phyloP scores from a whole-genome alignment of 345 rosid species.

The Microcos paniculata region DNA sequence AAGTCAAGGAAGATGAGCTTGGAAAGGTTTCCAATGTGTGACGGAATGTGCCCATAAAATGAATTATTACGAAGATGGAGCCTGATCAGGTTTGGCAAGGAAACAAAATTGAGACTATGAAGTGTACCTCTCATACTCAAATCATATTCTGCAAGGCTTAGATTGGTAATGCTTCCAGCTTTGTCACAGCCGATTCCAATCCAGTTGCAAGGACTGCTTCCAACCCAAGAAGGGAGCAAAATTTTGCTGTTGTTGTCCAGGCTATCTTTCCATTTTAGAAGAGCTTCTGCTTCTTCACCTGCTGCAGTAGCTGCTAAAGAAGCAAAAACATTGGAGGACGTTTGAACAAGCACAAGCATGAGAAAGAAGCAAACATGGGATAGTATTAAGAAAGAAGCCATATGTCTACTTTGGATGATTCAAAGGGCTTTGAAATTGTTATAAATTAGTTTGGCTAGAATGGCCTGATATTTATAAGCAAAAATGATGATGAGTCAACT shows the following conservation, averaged over 20 bases:
- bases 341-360: too few relatives aligned
- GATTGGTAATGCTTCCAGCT: not conserved
- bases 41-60: constrained; percentile 25
- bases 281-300: too few relatives aligned
- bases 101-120: constrained; percentile 15
- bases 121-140: constrained; percentile 21
- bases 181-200: constrained; percentile 14
- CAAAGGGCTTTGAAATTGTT: too few relatives aligned
- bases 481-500: too few relatives aligned
- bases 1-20: constrained; percentile 20
- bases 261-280: too few relatives aligned
- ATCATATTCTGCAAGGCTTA: not conserved
- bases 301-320: too few relatives aligned
- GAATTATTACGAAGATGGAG: constrained; percentile 6
- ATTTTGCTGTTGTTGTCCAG: too few relatives aligned
- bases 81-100: constrained; percentile 8
- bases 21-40: constrained; percentile 18
- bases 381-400: too few relatives aligned
- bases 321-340: too few relatives aligned
- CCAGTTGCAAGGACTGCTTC: constrained; percentile 21
- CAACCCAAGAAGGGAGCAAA: too few relatives aligned
- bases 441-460: not conserved
- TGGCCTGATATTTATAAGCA: too few relatives aligned
- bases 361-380: not conserved
- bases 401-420: too few relatives aligned